Evolutionary conservation across 2,329 filamentous ascomycete genomes (phyloP), one percentile per base, ranked within the genome.

Genomic region (Ophiocordyceps camponoti-floridani): DNA sequence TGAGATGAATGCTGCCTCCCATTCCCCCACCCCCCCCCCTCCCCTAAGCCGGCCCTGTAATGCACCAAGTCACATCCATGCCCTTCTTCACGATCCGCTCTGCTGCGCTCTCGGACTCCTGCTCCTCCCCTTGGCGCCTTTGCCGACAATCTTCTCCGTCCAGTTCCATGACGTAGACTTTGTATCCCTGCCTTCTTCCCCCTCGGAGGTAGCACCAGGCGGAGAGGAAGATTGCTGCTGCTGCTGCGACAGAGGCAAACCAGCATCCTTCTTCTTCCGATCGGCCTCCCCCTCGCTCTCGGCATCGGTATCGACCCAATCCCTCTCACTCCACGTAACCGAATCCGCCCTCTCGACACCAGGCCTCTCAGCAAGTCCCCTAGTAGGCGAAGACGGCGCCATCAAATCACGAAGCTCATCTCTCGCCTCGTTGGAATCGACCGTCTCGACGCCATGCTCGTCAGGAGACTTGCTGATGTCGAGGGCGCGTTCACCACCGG

Each of bases 401-500:
- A 23, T 23, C 30, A 74, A 56, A 41, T 70, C 68, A 2, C 66
- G 56, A 4, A 75, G 64, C 38, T 59, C 55, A 45, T 73, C 71
- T 18, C 57, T 56, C 3, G 66, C 68, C 44, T 61, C 59, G 10
- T 53, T 51, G 3, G 51, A 47, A 45, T 51, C 43, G 49, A 68
- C 73, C 16, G 71, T 82, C 62, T 88, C 82, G 38, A 72, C 68
- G 9, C 83, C 84, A n/a, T 78, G 69, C 46, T 67, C 64, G 40
- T 71, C 74, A 0, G 80, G 77, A 2, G 65, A 66, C 50, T 72
- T 66, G 42, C 67, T 61, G 23, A 74, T 64, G 38, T 68, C 68
- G 50, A 79, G 75, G 0, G 85, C 84, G 11, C 82, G 73, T 54
- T 94, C 28, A 30, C 28, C 28, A 0, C 83, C 79, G 9, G 56